Conservation (phyloP, 352 stramenopile genomes). For the Pythium aquatile region DNA sequence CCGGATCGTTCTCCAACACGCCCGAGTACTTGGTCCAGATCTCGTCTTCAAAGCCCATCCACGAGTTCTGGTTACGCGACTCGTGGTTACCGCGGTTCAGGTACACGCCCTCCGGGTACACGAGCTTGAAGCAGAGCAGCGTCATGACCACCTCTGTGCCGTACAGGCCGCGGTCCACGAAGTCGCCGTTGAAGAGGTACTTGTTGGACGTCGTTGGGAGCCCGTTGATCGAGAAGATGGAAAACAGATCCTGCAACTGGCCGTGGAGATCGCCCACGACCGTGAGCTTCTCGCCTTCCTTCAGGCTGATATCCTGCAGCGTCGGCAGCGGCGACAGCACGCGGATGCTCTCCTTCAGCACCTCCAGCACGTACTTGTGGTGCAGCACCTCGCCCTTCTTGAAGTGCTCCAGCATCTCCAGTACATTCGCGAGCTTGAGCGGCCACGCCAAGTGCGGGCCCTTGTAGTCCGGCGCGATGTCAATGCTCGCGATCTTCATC, state of each 20-base stretch:
- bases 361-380: constrained; percentile 89
- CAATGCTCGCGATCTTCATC: constrained; percentile 48
- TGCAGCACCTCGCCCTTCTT: constrained; percentile 87
- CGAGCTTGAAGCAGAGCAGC: constrained; percentile 66
- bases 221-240: constrained; percentile 93
- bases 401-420: constrained; percentile 90
- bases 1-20: constrained; percentile 50
- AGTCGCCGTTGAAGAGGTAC: constrained; percentile 97
- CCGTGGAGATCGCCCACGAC: constrained; percentile 93
- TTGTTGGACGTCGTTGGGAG: constrained; percentile 89
- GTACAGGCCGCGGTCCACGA: constrained; percentile 92
- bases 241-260: constrained; percentile 94
- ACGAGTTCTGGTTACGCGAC: constrained; percentile 92
- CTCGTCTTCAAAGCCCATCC: constrained; percentile 93
- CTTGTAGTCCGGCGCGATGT: constrained; percentile 58
- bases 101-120: constrained; percentile 85
- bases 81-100: constrained; percentile 97
- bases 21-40: constrained; percentile 84
- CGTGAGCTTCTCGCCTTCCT: constrained; percentile 88
- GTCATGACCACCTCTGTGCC: constrained; percentile 87
- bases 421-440: constrained; percentile 77
- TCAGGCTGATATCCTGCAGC: constrained; percentile 84
- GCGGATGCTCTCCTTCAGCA: constrained; percentile 72
- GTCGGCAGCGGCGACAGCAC: constrained; percentile 64
- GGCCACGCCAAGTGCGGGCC: constrained; percentile 84